Evolutionary conservation across 306 rosid genomes (phyloP), one percentile per base, ranked within the genome.

Genomic region (Dalbergia cultrata): DNA sequence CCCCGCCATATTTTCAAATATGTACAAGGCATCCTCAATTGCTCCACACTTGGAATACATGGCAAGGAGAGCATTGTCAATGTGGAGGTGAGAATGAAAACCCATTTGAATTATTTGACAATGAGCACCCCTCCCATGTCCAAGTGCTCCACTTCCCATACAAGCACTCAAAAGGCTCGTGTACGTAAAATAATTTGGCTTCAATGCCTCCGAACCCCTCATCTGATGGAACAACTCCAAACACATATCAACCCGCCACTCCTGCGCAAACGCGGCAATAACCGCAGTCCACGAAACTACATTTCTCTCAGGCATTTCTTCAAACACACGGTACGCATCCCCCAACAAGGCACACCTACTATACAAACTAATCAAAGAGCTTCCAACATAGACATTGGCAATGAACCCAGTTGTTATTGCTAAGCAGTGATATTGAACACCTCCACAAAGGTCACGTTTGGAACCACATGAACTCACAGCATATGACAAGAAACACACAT

Each of bases 1-100:
- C 17, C 52, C 26, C 59, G 54, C 73, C 87, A 87, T 76, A 47
- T 75, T 74, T 78, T 82, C 84, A 45, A 93, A 95, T 80, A 90
- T 76, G 86, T 9, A 85, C 61, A 85, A 72, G 6, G 91, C 97
- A 78, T 89, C 92, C 34, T 75, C 80, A 71, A 93, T 79, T 52
- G 80, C 86, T 19, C 97, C 99, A 62, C 97, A 90, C 83, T 92
- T 95, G 71, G 88, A 90, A 76, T 95, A 95, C 97, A 95, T 89
- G 22, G 93, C 86, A 76, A 95, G 72, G 7, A 95, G 91, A 76
- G 97, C 90, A 82, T 93, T 95, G 0, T 84, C 74, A 56, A 91
- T 53, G 69, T 86, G 92, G 43, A 88, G 60, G 57, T 88, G 72
- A 14, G 88, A 88, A 64, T 84, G n/a, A 50, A 87, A 91, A 22